A percentile compares a stretch with the other conserved stretches of the same genome.
Evolutionary conservation across 2,329 filamentous ascomycete genomes (phyloP).

Genomic region (Graphilbum sp.): DNA sequence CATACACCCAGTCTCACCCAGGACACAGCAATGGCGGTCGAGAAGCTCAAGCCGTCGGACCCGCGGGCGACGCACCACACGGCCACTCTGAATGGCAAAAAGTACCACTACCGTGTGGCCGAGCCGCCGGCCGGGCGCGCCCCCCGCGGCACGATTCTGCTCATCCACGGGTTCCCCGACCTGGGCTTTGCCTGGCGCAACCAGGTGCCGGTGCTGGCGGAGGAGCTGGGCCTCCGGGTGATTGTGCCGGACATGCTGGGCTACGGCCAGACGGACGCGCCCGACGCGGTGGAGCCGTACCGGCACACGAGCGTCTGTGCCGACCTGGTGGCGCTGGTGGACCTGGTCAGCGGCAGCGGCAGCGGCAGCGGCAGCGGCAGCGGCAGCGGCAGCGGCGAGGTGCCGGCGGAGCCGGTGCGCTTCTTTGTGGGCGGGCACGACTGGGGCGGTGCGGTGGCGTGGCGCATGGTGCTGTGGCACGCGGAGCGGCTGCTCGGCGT

Average conservation of each 20-base stretch:
- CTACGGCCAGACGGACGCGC: constrained; percentile 62
- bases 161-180: constrained; percentile 70
- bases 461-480: constrained; percentile 57
- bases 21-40: constrained; percentile 24
- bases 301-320: constrained; percentile 54
- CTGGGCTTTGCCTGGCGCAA: constrained; percentile 74
- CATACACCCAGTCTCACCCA: no score
- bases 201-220: constrained; percentile 63
- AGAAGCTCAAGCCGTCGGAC: constrained; percentile 52
- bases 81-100: constrained; percentile 48
- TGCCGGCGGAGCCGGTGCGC: not conserved
- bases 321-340: constrained; percentile 59
- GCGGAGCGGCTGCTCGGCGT: constrained; percentile 57
- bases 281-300: constrained; percentile 45
- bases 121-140: constrained; percentile 24
- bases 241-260: constrained; percentile 78
- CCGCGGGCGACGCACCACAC: constrained; percentile 47
- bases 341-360: constrained; percentile 31
- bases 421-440: constrained; percentile 82
- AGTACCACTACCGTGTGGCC: constrained; percentile 49
- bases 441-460: constrained; percentile 68
- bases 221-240: constrained; percentile 57
- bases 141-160: constrained; percentile 15
- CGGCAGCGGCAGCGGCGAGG: not conserved
- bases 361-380: constrained; percentile 17